Evolutionary conservation across 2,329 filamentous ascomycete genomes (phyloP).

Genomic region (Cytospora piceae): DNA sequence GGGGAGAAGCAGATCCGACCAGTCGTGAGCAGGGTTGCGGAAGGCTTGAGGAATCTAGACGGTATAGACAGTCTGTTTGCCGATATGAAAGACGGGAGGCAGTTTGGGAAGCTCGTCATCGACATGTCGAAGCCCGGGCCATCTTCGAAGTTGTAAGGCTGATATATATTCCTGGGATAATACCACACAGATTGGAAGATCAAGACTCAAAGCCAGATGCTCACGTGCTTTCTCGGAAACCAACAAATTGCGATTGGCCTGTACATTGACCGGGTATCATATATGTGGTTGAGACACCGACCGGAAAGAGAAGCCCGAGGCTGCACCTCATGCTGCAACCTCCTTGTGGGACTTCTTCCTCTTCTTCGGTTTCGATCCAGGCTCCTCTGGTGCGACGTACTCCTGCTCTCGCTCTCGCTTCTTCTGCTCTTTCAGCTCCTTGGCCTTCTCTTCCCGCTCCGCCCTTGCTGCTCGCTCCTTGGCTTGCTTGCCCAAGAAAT

Average conservation of each 20-base stretch:
- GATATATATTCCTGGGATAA: background rate
- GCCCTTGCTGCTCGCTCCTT: conserved; percentile 83
- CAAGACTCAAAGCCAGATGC: background rate
- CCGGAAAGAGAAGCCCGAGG: background rate
- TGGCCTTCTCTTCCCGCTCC: conserved; percentile 82
- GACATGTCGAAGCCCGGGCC: conserved; percentile 54
- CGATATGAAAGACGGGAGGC: conserved; percentile 81
- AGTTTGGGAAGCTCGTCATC: conserved; percentile 93
- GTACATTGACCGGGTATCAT: conserved; percentile 29
- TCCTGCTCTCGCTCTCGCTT: conserved; percentile 82
- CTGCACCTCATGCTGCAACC: conserved; percentile 30
- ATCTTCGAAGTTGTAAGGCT: conserved; percentile 34
- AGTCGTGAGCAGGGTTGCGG: conserved; percentile 74
- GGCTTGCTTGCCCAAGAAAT: conserved; percentile 90
- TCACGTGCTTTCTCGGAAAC: conserved; percentile 5
- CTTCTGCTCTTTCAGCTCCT: conserved; percentile 85
- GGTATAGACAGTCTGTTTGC: conserved; percentile 83
- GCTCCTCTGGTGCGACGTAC: conserved; percentile 85
- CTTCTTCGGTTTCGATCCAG: conserved; percentile 65
- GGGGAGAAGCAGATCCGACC: conserved; percentile 71
- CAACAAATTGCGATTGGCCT: conserved; percentile 28
- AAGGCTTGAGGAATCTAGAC: conserved; percentile 74
- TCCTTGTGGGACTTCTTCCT: conserved; percentile 59
- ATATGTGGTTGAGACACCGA: conserved; percentile 14
- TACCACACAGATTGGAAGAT: background rate